Percentiles rank a stretch among this genome's conserved stretches.
Evolutionary conservation across 768 basidiomycete genomes (phyloP).

Genomic region (Boletellus ananas): DNA sequence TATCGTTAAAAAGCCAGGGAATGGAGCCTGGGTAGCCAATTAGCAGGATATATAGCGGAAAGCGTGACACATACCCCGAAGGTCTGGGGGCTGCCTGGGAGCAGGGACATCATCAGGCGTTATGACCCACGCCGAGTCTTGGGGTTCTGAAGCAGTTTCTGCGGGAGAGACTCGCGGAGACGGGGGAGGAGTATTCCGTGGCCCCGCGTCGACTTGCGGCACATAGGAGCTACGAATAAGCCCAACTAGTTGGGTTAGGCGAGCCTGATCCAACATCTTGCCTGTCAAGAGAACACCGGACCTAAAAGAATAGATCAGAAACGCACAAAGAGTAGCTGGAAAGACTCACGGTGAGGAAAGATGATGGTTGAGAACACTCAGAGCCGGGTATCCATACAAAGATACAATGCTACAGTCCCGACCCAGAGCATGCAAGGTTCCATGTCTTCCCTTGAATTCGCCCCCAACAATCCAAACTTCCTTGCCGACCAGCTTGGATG

Average conservation of each 20-base stretch:
- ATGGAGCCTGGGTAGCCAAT: neutral
- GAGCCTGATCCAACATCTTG: neutral
- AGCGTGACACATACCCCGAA: neutral
- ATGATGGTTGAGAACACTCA: neutral
- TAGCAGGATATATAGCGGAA: neutral
- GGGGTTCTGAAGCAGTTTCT: neutral
- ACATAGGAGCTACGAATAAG: neutral
- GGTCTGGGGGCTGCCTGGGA: neutral
- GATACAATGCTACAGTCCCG: neutral
- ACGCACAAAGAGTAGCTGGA: neutral
- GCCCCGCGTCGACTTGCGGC: neutral
- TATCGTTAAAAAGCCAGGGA: neutral
- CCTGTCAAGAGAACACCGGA: neutral
- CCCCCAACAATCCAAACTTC: neutral
- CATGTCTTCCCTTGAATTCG: neutral
- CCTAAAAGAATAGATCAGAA: neutral
- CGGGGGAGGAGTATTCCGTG: neutral
- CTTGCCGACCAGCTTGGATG: neutral
- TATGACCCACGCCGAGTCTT: neutral
- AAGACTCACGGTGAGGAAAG: neutral
- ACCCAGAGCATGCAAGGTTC: neutral
- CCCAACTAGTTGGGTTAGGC: neutral
- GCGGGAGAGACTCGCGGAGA: neutral
- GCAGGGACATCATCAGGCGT: neutral
- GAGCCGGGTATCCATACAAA: neutral